These are phyloP conservation scores for Botrytis hyacinthi DNA, from an alignment of 2,329 filamentous ascomycete species.

Conservation along the genomic window DNA sequence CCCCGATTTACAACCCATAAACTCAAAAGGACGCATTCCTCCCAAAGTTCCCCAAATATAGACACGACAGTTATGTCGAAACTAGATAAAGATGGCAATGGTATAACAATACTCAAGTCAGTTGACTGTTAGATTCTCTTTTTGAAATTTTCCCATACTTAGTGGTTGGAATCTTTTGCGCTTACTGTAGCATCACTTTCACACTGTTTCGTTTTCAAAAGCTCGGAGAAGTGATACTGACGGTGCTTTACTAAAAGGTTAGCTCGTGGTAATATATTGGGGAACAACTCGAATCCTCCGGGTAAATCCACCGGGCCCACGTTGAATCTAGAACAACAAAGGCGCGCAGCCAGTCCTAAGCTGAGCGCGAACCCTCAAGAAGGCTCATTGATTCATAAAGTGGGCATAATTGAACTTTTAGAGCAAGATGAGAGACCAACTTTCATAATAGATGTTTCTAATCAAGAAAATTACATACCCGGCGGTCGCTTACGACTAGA, in stretches of 20 bases:
- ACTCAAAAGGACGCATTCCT: conserved; percentile 44
- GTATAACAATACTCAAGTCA: conserved; percentile 54
- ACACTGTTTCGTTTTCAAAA: not conserved
- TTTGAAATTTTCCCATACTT: not conserved
- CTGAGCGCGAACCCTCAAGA: conserved; percentile 42
- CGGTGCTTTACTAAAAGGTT: not conserved
- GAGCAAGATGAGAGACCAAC: conserved; percentile 76
- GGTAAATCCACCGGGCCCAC: conserved; percentile 34
- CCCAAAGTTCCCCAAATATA: conserved; percentile 38
- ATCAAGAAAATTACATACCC: conserved; percentile 53
- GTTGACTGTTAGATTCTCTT: conserved; percentile 40
- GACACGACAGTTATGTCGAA: conserved; percentile 21
- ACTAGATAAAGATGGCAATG: conserved; percentile 26
- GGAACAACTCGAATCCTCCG: conserved; percentile 50
- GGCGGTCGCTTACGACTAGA: conserved; percentile 56
- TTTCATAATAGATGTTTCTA: conserved; percentile 68
- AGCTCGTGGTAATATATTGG: conserved; percentile 30
- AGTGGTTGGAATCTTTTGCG: too few relatives aligned
- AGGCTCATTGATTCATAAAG: conserved; percentile 57
- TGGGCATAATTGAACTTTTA: conserved; percentile 69
- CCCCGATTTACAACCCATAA: conserved; percentile 54
- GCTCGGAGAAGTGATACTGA: not conserved
- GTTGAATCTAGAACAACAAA: not conserved
- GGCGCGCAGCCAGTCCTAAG: not conserved
- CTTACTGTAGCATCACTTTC: not conserved